Conservation (phyloP, 305 asterid species). For the Caryopteris hybrid region DNA sequence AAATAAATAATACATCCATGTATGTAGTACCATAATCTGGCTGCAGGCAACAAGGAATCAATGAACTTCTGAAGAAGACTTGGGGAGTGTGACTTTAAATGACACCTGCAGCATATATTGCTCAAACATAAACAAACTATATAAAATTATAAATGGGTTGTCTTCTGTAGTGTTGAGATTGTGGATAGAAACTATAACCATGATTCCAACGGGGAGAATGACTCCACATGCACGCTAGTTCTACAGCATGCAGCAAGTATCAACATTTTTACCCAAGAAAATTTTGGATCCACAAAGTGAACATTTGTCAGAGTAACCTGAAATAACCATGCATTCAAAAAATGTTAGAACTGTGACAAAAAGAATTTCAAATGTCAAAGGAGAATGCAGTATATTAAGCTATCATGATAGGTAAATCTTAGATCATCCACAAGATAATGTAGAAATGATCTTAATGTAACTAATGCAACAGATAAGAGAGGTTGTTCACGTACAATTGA, state of each 20-base stretch:
- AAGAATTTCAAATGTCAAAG: too few relatives aligned
- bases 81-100: constrained; percentile 41
- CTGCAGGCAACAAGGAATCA: constrained; percentile 54
- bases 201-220: constrained; percentile 79
- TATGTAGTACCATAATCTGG: constrained; percentile 73
- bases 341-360: too few relatives aligned
- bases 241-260: constrained; percentile 81
- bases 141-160: background rate
- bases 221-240: constrained; percentile 62
- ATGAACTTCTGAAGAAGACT: constrained; percentile 66
- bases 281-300: constrained; percentile 74
- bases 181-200: constrained; percentile 43
- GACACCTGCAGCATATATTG: constrained; percentile 47
- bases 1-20: background rate
- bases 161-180: background rate
- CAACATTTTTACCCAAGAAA: constrained; percentile 67
- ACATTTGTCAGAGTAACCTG: constrained; percentile 74
- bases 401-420: background rate
- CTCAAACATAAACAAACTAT: constrained; percentile 19
- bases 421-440: constrained; percentile 3
- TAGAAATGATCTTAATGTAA: constrained; percentile 16
- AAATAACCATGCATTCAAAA: constrained; percentile 18
- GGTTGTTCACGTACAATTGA: constrained; percentile 57
- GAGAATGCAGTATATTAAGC: background rate
- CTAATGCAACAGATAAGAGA: constrained; percentile 1